Evolutionary conservation across 1,139 yeast species (phyloP), one percentile per base, ranked within the genome.

Genomic region (Pichia sp.): DNA sequence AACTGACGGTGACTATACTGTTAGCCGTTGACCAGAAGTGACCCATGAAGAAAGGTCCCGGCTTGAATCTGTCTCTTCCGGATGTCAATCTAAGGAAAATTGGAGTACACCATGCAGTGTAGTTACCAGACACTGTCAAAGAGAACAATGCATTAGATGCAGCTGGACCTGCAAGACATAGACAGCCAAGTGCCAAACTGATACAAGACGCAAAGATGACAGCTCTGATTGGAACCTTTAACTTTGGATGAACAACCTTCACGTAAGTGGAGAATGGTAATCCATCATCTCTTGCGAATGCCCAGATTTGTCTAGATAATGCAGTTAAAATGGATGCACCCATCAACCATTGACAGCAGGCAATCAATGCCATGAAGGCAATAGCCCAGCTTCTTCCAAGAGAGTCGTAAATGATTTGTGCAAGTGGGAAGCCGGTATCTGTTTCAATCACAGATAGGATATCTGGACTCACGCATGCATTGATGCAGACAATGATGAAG

Each of bases 371-470:
- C 79, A 77, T 76, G 42, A 80, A 74, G 0, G 76, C 79, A 49
- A 73, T 67, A 4, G 87, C 78, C 85, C 87, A 80, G 34, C 66
- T 64, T 53, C 74, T 74, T 17, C 91, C 91, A 44, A 81, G 63
- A 0, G 78, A 70, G 51, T 81, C 77, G 51, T 62, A 70, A 41
- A 78, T 66, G 37, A 81, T 68, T 56, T 78, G 86, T 10, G 91
- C 86, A 59, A 76, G 64, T 23, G 77, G 76, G 39, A 67, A 68
- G 14, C 77, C 79, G 38, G 66, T 67, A 7, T 59, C 56, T 6
- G 75, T 55, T n/a, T 45, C 52, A 38, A 74, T 51, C 29, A 77
- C 63, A 5, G 65, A 54, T 10, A 50, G 53, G 17, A 75, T 53
- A 51, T 77, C 77, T 11, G 70, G 67, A 39, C 65, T 66, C 49